Conservation (phyloP, 2,329 filamentous ascomycete species). For the Penicillium crustosum region DNA sequence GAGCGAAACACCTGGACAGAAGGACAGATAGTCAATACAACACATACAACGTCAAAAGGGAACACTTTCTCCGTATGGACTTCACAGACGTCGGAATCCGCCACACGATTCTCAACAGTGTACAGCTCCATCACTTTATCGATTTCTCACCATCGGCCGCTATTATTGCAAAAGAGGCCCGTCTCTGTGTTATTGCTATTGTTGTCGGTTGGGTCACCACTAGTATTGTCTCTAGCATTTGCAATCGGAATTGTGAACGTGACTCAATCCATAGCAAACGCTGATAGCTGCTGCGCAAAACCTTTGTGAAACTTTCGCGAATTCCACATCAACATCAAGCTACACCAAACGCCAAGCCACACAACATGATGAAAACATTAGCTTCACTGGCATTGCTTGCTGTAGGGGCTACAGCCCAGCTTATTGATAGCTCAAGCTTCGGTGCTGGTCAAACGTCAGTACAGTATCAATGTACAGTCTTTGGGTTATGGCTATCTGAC, state of each 20-base stretch:
- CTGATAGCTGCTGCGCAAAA: constrained; percentile 6
- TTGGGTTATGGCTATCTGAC: constrained; percentile 8
- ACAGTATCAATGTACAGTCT: not conserved
- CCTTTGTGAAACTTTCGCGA: not conserved
- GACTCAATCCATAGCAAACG: constrained; percentile 12
- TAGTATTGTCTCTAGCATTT: constrained; percentile 38
- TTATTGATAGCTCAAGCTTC: constrained; percentile 75
- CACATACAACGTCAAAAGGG: constrained; percentile 5
- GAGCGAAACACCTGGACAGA: constrained; percentile 14
- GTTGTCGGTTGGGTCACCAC: constrained; percentile 49
- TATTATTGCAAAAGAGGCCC: constrained; percentile 52
- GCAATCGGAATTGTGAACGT: constrained; percentile 20
- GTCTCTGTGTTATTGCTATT: constrained; percentile 51
- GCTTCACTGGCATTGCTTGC: constrained; percentile 47
- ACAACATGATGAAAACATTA: constrained; percentile 43
- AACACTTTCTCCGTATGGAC: constrained; percentile 32
- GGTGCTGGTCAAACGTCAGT: constrained; percentile 65
- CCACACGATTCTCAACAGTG: constrained; percentile 45
- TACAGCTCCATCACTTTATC: constrained; percentile 53
- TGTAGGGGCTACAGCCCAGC: constrained; percentile 59
- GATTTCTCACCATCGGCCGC: constrained; percentile 52
- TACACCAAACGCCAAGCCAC: constrained; percentile 6
- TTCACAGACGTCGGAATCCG: constrained; percentile 46
- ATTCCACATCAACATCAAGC: not conserved
- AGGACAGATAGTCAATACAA: constrained; percentile 27